These are phyloP conservation scores for Paramecium pentaurelia DNA, from an alignment of 73 alveolate species.

Conservation along the genomic window DNA sequence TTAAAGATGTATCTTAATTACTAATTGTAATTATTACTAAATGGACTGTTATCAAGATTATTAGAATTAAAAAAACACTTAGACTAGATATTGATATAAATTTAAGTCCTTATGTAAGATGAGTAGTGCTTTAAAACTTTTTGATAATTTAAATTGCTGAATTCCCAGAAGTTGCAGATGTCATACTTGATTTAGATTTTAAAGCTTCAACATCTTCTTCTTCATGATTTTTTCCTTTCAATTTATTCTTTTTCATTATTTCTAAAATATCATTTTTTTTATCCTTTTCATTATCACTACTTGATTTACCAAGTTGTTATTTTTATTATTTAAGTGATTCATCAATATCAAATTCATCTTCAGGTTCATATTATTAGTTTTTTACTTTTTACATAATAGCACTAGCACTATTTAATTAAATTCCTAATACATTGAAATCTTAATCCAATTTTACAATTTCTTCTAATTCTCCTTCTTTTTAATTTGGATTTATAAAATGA, in stretches of 20 bases:
- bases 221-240: not conserved
- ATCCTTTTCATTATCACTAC: not conserved
- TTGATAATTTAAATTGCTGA: not conserved
- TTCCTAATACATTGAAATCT: not conserved
- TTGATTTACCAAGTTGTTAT: not conserved
- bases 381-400: not conserved
- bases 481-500: not conserved
- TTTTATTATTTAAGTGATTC: not conserved
- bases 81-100: not conserved
- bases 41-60: not conserved
- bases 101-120: not conserved
- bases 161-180: constrained; percentile 24
- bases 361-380: not conserved
- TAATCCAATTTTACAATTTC: not conserved
- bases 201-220: not conserved
- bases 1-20: not conserved
- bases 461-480: not conserved
- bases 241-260: not conserved
- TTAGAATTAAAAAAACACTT: not conserved
- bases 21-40: not conserved
- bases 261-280: not conserved
- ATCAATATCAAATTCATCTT: not conserved
- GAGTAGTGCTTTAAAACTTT: constrained; percentile 19
- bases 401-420: not conserved
- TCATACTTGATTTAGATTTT: constrained; percentile 30